phyloP scores from a whole-genome alignment of 331 rosid genomes.

The Acacia concinna region DNA sequence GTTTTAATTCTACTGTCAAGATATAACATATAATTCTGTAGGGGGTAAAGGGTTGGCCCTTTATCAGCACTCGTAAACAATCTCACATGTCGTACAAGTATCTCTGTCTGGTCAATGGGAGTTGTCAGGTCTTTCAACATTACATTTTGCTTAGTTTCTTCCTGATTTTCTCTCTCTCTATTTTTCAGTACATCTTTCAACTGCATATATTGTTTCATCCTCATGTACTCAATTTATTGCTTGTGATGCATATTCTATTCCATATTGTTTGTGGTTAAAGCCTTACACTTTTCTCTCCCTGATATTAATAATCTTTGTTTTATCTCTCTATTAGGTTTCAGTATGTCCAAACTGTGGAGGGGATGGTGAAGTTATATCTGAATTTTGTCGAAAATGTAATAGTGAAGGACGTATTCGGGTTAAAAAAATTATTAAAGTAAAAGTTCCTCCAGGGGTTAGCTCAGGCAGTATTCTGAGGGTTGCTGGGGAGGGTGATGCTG shows the following conservation, averaged over 20 bases:
- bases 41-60: not conserved
- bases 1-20: not conserved
- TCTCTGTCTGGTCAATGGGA: not conserved
- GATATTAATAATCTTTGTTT: slow-evolving; percentile 15
- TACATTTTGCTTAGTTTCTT: not conserved
- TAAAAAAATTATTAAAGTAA: slow-evolving; percentile 88
- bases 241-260: not conserved
- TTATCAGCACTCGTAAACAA: not conserved
- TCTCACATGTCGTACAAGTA: not conserved
- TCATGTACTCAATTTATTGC: slow-evolving; percentile 1
- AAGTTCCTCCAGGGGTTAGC: slow-evolving; percentile 93
- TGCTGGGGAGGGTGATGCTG: slow-evolving; percentile 91
- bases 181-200: not conserved
- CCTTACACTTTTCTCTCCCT: slow-evolving; percentile 9
- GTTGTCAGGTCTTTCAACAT: not conserved
- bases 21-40: too few species aligned
- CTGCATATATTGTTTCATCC: not conserved
- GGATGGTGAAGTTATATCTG: slow-evolving; percentile 89
- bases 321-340: slow-evolving; percentile 60
- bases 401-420: slow-evolving; percentile 83
- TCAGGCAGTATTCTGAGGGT: slow-evolving; percentile 94
- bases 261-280: not conserved
- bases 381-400: slow-evolving; percentile 85
- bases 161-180: not conserved
- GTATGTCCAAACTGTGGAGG: slow-evolving; percentile 92